Evolutionary conservation across 129 eudicot species (phyloP), one percentile per base, ranked within the genome.

Genomic region (Deinandra increscens): DNA sequence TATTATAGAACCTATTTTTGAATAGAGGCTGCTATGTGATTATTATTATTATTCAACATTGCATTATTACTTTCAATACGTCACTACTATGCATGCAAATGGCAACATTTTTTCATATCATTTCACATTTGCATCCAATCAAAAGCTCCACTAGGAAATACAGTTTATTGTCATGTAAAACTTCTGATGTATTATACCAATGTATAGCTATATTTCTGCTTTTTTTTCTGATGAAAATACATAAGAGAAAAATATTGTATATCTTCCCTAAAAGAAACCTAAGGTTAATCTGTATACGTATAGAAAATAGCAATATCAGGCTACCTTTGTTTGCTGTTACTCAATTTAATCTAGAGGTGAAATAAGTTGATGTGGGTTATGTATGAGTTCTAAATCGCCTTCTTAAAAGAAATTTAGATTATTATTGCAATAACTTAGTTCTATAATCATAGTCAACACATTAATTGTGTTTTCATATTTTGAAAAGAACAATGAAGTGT

Each of bases 171-270:
- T 36, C 50, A 69, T 69, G 50, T 18, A 51, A 11, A 38, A 20
- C 34, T 54, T 59, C 26, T 69, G 64, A 31, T 15, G 42, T 10
- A 41, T 38, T 53, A 53, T 69, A 38, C 1, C 38, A 53, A 53
- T 38, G 51, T 20, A 11, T 37, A 13, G 44, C 10, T 34, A 50
- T 17, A 18, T 8, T n/a, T 69, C 9, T 37, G n/a, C 22, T 54
- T 7, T 39, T 54, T 7, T 37, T 43, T 31, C 44, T 20, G 33
- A 38, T 14, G 50, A 51, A 68, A 43, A 9, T 53, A 22, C 33
- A 34, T 33, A 67, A n/a, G 59, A 65, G 29, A 48, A 10, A 1
- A 18, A 13, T 11, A 45, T 46, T 48, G 19, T 7, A 51, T 69
- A 6, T 33, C 19, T 26, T n/a, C 8, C 33, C 26, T 12, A 34